These are phyloP conservation scores for Barbarea vulgaris DNA, from an alignment of 345 rosid genomes.

Conservation along the genomic window DNA sequence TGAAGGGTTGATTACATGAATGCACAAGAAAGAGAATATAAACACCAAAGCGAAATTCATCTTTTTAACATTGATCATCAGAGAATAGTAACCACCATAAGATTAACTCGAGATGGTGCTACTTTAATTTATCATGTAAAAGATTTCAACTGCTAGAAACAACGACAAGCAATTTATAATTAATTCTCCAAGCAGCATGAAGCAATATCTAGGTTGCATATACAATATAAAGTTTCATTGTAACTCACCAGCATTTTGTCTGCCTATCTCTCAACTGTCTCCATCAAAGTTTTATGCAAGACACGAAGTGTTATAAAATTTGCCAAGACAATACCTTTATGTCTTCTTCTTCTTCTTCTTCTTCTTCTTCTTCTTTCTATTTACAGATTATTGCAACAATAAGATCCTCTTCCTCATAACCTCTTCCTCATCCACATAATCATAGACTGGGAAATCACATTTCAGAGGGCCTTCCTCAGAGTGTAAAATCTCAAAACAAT, in stretches of 20 bases:
- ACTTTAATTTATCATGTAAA: background rate
- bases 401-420: no score
- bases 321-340: no score
- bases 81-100: background rate
- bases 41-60: background rate
- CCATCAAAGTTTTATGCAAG: no score
- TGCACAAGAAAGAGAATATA: background rate
- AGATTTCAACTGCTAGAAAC: background rate
- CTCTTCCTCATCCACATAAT: no score
- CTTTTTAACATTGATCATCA: background rate
- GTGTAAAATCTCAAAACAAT: no score
- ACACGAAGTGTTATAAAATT: no score
- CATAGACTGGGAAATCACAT: no score
- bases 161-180: background rate
- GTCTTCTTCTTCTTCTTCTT: no score
- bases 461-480: no score
- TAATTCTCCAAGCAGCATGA: background rate
- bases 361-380: no score
- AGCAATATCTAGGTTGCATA: background rate
- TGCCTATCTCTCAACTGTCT: no score
- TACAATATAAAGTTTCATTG: background rate
- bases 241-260: slow-evolving; percentile 3
- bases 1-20: background rate
- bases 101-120: background rate
- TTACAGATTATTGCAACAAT: no score